Base-by-base conservation (phyloP, 352 stramenopile genomes). In the Phytophthora capsici region DNA sequence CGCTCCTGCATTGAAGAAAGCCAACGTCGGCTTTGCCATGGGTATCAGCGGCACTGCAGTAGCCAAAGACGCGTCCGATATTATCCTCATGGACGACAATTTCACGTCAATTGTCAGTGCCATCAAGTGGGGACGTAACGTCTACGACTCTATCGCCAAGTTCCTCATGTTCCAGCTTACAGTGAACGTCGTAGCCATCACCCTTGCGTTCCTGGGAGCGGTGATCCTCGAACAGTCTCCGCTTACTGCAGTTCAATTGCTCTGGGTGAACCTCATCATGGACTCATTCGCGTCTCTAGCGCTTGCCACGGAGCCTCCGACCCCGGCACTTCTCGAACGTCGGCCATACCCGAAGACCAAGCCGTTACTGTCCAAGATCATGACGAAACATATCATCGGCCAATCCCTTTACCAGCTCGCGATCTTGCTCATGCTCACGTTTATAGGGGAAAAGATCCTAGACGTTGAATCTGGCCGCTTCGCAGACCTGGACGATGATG, bases 221-320 rank as follows among this genome's bases (percentile, higher is more conserved):
- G 70, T 91, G 6, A 79, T 89, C 17, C 52, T 91, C 0, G 78
- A 91, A 54, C 77, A 90, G 54, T 92, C 86, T n/a, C 95, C 96
- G 2, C 78, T 99, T 13, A 98, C 91, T 38, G 94, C 97, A 7
- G 91, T 99, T 6, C 97, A 99, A 74, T 92, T 99, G 83, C 79
- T 99, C 0, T 99, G 97, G 97, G 95, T 99, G 43, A 99, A 99
- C 68, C 79, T 99, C 16, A 99, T 99, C 71, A 99, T 99, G 96
- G 97, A 99, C 71, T 98, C 95, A 6, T 98, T 99, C 65, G 96
- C 95, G 17, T 97, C 96, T 12, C 68, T 99, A 17, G 96, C 97
- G 5, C 82, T 99, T 16, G 96, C 94, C 22, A 99, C 96, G 1
- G 96, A 99, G 71, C 79, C 86, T 6, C 96, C 97, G 6, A 96